Percentiles rank a stretch among this genome's conserved stretches.
Conservation (phyloP, 495 filamentous ascomycete genomes). For the Pyronema omphalodes region DNA sequence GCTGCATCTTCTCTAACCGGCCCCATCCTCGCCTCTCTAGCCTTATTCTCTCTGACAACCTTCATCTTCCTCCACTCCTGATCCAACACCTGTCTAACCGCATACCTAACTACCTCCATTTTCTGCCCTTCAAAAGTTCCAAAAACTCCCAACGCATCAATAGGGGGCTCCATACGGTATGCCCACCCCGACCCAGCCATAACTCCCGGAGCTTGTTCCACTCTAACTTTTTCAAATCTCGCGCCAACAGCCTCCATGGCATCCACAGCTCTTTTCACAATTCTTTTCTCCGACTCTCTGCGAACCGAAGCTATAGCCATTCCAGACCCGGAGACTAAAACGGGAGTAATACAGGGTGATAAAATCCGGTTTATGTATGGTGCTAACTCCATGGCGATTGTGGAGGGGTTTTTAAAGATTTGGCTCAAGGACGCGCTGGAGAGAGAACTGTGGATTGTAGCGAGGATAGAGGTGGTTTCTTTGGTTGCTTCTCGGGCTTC, state of each 20-base stretch:
- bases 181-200: slow-evolving; percentile 44
- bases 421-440: slow-evolving; percentile 42
- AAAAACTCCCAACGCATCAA: slow-evolving; percentile 12
- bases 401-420: slow-evolving; percentile 55
- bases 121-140: slow-evolving; percentile 18
- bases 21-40: slow-evolving; percentile 37
- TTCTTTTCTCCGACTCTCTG: slow-evolving; percentile 59
- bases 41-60: slow-evolving; percentile 38
- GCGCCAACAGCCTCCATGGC: slow-evolving; percentile 66
- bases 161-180: slow-evolving; percentile 89
- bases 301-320: slow-evolving; percentile 64
- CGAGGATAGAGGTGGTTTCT: slow-evolving; percentile 36
- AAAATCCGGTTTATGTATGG: slow-evolving; percentile 69
- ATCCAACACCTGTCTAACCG: slow-evolving; percentile 79
- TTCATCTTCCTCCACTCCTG: slow-evolving; percentile 63
- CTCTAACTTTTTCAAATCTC: slow-evolving; percentile 58
- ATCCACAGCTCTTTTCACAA: slow-evolving; percentile 59
- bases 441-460: slow-evolving; percentile 29
- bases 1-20: slow-evolving; percentile 17
- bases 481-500: slow-evolving; percentile 59
- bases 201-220: slow-evolving; percentile 38
- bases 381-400: slow-evolving; percentile 60
- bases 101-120: slow-evolving; percentile 54
- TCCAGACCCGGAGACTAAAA: slow-evolving; percentile 59
- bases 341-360: slow-evolving; percentile 75